Evolutionary conservation across 352 stramenopile species (phyloP).

Genomic region (Phytophthora fragariaefolia): DNA sequence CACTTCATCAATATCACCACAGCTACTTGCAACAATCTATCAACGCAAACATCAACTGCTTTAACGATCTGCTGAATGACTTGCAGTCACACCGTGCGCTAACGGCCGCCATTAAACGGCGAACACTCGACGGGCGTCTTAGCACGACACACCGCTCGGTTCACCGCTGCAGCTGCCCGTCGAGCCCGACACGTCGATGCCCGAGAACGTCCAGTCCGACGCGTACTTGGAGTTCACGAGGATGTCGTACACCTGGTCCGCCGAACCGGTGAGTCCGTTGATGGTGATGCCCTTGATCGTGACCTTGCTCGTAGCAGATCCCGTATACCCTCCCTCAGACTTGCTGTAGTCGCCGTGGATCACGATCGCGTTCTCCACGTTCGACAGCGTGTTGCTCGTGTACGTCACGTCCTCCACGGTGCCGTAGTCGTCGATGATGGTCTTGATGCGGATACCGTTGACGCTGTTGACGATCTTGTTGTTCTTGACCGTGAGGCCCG

Average conservation of each 20-base stretch:
- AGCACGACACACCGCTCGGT: conserved; percentile 29
- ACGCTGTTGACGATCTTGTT: conserved; percentile 41
- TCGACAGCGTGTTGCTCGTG: conserved; percentile 30
- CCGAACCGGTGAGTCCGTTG: conserved; percentile 24
- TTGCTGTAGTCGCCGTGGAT: conserved; percentile 29
- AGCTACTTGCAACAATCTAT: too few relatives aligned
- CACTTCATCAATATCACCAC: too few relatives aligned
- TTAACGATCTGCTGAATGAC: too few relatives aligned
- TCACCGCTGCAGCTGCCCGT: conserved; percentile 28
- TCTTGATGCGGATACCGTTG: too few relatives aligned
- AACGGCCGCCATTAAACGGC: too few relatives aligned
- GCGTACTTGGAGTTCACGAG: conserved; percentile 17
- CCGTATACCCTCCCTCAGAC: conserved; percentile 16
- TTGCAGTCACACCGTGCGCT: too few relatives aligned
- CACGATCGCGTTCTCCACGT: conserved; percentile 26
- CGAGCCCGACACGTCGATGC: conserved; percentile 19
- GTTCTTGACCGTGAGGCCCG: conserved; percentile 28
- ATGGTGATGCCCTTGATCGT: conserved; percentile 26
- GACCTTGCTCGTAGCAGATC: conserved; percentile 15
- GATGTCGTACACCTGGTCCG: conserved; percentile 32
- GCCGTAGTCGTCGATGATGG: conserved; percentile 30
- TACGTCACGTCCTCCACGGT: conserved; percentile 28
- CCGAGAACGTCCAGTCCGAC: conserved; percentile 32
- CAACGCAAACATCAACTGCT: too few relatives aligned
- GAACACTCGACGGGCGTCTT: too few relatives aligned